phyloP scores from a whole-genome alignment of 495 filamentous ascomycete genomes.

The Halenospora varia region DNA sequence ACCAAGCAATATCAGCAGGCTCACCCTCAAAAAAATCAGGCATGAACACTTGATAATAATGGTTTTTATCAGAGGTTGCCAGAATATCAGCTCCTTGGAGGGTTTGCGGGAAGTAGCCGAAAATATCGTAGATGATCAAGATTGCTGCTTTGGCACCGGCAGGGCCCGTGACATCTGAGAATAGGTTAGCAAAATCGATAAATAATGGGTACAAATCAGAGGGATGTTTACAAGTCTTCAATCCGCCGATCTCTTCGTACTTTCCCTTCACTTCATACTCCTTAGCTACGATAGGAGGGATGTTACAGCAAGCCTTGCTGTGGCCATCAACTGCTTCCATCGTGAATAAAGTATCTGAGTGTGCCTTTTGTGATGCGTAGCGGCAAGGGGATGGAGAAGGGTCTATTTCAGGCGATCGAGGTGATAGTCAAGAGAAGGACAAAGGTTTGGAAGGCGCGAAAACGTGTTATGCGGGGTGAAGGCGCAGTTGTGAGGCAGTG shows the following conservation, averaged over 20 bases:
- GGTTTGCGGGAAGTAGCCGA: slow-evolving; percentile 62
- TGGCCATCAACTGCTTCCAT: slow-evolving; percentile 27
- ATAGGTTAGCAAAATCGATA: neutral
- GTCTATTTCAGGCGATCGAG: too few relatives aligned
- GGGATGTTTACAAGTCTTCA: slow-evolving; percentile 71
- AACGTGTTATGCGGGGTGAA: too few relatives aligned
- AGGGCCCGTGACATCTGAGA: slow-evolving; percentile 57
- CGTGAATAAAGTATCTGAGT: neutral
- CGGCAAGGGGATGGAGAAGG: neutral
- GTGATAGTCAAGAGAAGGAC: too few relatives aligned
- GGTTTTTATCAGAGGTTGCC: slow-evolving; percentile 46
- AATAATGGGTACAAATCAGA: too few relatives aligned
- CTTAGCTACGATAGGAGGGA: slow-evolving; percentile 59
- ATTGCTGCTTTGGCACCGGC: slow-evolving; percentile 52
- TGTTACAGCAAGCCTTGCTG: slow-evolving; percentile 65
- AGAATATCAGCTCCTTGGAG: slow-evolving; percentile 68
- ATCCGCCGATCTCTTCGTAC: slow-evolving; percentile 56
- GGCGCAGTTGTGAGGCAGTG: too few relatives aligned
- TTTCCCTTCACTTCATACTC: slow-evolving; percentile 62
- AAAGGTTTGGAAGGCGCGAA: too few relatives aligned
- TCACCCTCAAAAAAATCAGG: slow-evolving; percentile 65
- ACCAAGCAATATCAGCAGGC: slow-evolving; percentile 48
- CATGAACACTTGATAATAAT: slow-evolving; percentile 61
- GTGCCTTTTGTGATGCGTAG: too few relatives aligned
- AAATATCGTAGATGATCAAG: slow-evolving; percentile 65